Base-by-base conservation (phyloP, 2,329 filamentous ascomycete species). In the Aspergillus sp. region DNA sequence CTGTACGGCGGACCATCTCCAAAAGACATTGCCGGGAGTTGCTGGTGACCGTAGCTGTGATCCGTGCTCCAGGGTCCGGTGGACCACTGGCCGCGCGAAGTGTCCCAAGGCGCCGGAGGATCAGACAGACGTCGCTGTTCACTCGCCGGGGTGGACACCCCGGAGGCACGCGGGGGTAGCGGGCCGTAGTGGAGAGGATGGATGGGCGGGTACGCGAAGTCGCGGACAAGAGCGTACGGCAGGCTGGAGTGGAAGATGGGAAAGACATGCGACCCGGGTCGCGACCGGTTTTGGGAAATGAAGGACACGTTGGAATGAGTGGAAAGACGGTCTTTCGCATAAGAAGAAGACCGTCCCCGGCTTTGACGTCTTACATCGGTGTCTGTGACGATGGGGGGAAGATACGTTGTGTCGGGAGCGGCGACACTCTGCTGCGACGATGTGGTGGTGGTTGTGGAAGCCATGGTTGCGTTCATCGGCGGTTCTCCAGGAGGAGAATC, bases 111-210 rank as follows among this genome's bases (percentile, higher is more conserved):
- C 2, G 82, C 80, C 0, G 87, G 83, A 53, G 82, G 81, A 60
- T 97, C 93, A 16, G 91, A 96, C n/a, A 96, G 76, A 58, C 91
- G 81, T 60, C 90, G 82, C 57, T 84, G 79, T 72, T 94, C 90
- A 71, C 89, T 94, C 14, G 83, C 86, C 9, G 93, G 91, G 0
- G 92, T 96, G n/a, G 88, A 92, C 61, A 88, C 81, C 52, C 87
- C 88, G 1, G 91, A 95, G 7, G 85, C 61, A 43, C 58, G 80
- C n/a, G 85, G 84, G 49, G 88, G 87, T 14, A 90, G 87, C n/a
- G 93, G 89, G 1, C 94, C 94, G 78, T 96, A 96, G 77, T 97
- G 94, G 72, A 97, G 81, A 41, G 90, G 91, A 71, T 97, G 89
- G 50, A 82, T 81, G 21, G 83, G 70, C 29, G 90, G 85, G 70